Percentiles rank a stretch among this genome's conserved stretches.
Evolutionary conservation across 1,284 basidiomycete species (phyloP).

Genomic region (Trametes sp.): DNA sequence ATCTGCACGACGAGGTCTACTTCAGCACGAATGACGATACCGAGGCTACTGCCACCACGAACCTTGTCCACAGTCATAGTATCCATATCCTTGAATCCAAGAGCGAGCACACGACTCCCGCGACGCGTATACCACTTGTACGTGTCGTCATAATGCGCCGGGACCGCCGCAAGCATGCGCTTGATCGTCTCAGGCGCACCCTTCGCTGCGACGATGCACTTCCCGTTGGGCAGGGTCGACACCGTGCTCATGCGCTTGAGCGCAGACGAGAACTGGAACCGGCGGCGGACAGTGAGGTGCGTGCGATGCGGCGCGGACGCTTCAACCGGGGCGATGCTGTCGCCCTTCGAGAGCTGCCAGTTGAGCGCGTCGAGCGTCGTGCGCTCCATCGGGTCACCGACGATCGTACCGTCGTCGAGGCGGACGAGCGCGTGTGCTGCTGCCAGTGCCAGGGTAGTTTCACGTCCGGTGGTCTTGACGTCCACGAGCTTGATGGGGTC

Average conservation of each 20-base stretch:
- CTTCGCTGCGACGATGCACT: slow-evolving; percentile 79
- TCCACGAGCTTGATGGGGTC: slow-evolving; percentile 77
- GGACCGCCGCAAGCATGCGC: slow-evolving; percentile 79
- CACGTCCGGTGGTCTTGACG: slow-evolving; percentile 77
- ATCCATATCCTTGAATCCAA: slow-evolving; percentile 87
- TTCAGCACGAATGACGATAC: too few species aligned
- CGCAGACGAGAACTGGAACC: slow-evolving; percentile 96
- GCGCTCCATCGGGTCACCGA: slow-evolving; percentile 99
- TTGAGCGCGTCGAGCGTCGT: slow-evolving; percentile 92
- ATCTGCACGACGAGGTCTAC: slow-evolving; percentile 59
- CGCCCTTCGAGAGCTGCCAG: slow-evolving; percentile 89
- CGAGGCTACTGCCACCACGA: too few species aligned
- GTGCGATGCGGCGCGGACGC: slow-evolving; percentile 63
- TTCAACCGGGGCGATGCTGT: slow-evolving; percentile 69
- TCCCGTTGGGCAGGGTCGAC: slow-evolving; percentile 71
- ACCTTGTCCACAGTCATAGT: slow-evolving; percentile 73
- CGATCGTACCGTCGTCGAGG: slow-evolving; percentile 90
- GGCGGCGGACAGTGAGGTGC: slow-evolving; percentile 79
- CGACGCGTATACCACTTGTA: slow-evolving; percentile 93
- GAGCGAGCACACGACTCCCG: slow-evolving; percentile 90
- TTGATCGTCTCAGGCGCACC: slow-evolving; percentile 96
- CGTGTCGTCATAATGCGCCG: slow-evolving; percentile 86
- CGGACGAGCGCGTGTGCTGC: slow-evolving; percentile 95
- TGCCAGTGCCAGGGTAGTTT: slow-evolving; percentile 90
- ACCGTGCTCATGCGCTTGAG: slow-evolving; percentile 96